Evolutionary conservation across 73 alveolate genomes (phyloP), one percentile per base, ranked within the genome.

Genomic region (Paramecium primaurelia): DNA sequence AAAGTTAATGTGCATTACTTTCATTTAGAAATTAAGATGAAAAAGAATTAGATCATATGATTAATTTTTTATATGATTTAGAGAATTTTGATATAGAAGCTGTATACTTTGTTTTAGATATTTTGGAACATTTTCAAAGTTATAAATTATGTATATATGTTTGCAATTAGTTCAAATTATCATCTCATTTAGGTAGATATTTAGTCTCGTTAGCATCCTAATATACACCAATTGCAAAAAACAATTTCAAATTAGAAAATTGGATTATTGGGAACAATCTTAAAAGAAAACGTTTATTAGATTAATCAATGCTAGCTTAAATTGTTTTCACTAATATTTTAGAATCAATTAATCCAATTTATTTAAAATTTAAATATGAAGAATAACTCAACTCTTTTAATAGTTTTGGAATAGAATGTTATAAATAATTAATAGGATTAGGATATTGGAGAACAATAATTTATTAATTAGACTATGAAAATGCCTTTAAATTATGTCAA

Each of bases 121-220:
- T 96, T 32, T 93, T 97, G 7, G 99, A 97, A 68, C 86, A 96
- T 71, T 97, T 93, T 92, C 97, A 96, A 86, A 80, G 95, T 90
- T 96, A 86, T 85, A 96, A 95, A 86, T 92, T 97, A 7, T 96
- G 98, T 58, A 93, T 97, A 87, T 94, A 96, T 89, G 96, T 97
- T 87, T 97, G 99, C 93, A 97, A 97, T 86, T 73, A 98, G 45
- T 97, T 96, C 49, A 92, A 96, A 45, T 69, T 97, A 60, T 92
- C 93, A 3, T 94, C 94, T 7, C 90, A 95, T 49, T 42, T 97
- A 12, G 98, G 98, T 7, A 95, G 98, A 69, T 97, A 96, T 75
- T 59, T 97, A 40, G 83, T 92, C 0, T 88, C 97, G 0, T 84
- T 97, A 10, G 97, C 97, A 49, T 58, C 93, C 34, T 95, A 93